Percentiles rank a stretch among this genome's conserved stretches.
These are phyloP conservation scores for Massariosphaeria phaeospora DNA, from an alignment of 495 filamentous ascomycete species.

Conservation along the genomic window DNA sequence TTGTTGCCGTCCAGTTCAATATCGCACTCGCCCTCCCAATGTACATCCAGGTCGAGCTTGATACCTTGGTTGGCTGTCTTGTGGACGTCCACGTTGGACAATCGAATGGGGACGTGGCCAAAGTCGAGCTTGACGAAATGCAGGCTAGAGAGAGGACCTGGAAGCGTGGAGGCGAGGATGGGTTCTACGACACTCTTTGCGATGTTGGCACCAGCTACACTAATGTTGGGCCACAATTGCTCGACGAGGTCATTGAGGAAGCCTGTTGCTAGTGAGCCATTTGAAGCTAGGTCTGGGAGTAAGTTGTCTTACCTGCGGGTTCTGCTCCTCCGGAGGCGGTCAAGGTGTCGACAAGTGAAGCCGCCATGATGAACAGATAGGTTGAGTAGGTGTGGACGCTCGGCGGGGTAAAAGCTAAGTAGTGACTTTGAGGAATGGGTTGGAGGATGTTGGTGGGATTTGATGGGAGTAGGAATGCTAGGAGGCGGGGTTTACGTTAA, in stretches of 20 bases:
- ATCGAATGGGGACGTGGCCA: constrained; percentile 37
- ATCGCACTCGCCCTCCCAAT: constrained; percentile 44
- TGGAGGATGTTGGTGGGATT: no score
- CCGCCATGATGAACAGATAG: not conserved
- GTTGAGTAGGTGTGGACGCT: no score
- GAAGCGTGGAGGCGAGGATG: constrained; percentile 43
- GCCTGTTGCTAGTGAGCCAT: constrained; percentile 27
- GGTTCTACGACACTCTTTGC: constrained; percentile 42
- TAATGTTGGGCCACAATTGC: constrained; percentile 47
- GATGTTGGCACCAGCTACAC: constrained; percentile 38
- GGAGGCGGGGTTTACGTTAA: no score
- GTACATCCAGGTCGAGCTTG: constrained; percentile 45
- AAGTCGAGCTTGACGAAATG: constrained; percentile 44
- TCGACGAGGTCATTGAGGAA: constrained; percentile 46
- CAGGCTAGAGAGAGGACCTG: constrained; percentile 39
- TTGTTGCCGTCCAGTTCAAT: constrained; percentile 42
- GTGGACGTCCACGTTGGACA: constrained; percentile 41
- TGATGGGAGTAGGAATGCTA: no score
- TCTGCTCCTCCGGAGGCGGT: constrained; percentile 19
- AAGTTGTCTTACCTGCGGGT: constrained; percentile 13
- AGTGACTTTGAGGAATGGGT: no score
- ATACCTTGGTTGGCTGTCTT: constrained; percentile 41
- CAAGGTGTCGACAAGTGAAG: constrained; percentile 17
- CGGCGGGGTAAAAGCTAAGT: no score
- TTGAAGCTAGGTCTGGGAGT: not conserved